Percentiles rank a stretch among this genome's conserved stretches.
Conservation (phyloP, 306 rosid species). For the Arachis hypogaea region DNA sequence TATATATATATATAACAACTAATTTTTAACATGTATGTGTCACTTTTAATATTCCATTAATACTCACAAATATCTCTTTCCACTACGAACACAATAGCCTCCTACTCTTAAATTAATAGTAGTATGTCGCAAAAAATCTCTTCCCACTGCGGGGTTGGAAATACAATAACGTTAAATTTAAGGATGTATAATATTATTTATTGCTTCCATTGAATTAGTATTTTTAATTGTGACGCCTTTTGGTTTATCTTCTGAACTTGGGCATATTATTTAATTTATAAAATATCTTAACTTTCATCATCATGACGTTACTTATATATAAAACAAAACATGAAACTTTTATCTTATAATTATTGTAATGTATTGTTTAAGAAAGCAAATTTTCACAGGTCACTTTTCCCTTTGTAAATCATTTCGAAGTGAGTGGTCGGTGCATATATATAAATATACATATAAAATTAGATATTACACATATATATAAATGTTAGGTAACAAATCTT, state of each 20-base stretch:
- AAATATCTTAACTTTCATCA: constrained; percentile 25
- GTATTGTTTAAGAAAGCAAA: background rate
- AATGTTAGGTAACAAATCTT: too few species aligned
- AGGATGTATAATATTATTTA: background rate
- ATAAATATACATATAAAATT: too few species aligned
- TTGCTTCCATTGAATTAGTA: too few species aligned
- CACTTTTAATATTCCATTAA: background rate
- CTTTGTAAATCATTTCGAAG: background rate
- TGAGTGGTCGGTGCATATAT: background rate
- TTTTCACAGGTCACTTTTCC: background rate
- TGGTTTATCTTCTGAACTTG: background rate
- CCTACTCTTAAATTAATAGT: background rate
- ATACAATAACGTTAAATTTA: background rate
- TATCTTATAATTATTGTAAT: background rate
- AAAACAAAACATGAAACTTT: background rate
- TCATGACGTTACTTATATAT: background rate
- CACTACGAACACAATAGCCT: constrained; percentile 1
- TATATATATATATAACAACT: too few species aligned
- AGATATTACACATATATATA: too few species aligned
- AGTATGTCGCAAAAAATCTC: background rate
- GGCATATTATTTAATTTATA: background rate
- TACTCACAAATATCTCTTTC: constrained; percentile 27
- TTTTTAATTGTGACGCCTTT: background rate
- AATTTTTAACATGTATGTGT: too few species aligned
- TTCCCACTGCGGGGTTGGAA: background rate